phyloP scores from a whole-genome alignment of 2,329 filamentous ascomycete genomes.

The Monosporascus sp. region DNA sequence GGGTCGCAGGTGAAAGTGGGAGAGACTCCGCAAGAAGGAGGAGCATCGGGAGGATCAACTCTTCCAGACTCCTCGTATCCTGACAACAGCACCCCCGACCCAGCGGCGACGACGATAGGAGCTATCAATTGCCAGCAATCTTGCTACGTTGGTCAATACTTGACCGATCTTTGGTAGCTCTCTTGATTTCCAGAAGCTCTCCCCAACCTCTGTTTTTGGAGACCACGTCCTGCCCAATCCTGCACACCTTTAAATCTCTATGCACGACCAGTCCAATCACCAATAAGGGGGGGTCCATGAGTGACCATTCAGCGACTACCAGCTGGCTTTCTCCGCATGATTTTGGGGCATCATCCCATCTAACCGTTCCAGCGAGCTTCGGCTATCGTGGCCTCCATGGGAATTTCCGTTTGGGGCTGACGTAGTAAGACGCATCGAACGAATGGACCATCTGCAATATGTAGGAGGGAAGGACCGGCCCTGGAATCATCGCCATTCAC shows the following conservation, averaged over 20 bases:
- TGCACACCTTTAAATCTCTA: conserved; percentile 22
- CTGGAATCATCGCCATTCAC: conserved; percentile 21
- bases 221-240: conserved; percentile 17
- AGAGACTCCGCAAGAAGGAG: neutral
- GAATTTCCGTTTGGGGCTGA: conserved; percentile 23
- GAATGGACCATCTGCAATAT: conserved; percentile 26
- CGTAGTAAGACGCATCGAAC: conserved; percentile 16
- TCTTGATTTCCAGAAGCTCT: neutral
- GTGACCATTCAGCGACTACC: conserved; percentile 28
- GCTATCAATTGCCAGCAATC: too few relatives aligned
- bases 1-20: neutral
- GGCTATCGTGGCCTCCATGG: conserved; percentile 16
- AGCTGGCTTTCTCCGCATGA: conserved; percentile 26
- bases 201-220: neutral
- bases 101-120: too few relatives aligned
- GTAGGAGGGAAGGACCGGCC: conserved; percentile 22
- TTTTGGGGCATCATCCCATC: conserved; percentile 20
- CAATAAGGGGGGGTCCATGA: conserved; percentile 17
- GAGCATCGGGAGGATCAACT: neutral
- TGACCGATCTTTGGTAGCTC: neutral
- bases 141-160: too few relatives aligned
- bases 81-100: too few relatives aligned
- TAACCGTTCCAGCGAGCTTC: conserved; percentile 15
- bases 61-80: too few relatives aligned
- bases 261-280: conserved; percentile 27